Conservation (phyloP, 208 protist species). For the Wallacemonas collosoma region DNA sequence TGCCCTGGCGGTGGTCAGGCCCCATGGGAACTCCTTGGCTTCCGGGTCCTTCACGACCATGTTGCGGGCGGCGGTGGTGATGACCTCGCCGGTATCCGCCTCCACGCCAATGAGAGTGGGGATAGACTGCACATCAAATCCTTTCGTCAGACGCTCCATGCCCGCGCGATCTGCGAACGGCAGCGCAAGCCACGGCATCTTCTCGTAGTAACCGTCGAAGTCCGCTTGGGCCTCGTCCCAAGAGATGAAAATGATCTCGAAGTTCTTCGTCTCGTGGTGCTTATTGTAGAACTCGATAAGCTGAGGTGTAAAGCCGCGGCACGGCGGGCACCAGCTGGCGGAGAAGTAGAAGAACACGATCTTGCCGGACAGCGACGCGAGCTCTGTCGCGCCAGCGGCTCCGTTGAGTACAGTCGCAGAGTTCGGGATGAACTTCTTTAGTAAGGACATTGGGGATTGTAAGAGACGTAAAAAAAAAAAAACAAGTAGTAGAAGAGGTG, state of each 20-base stretch:
- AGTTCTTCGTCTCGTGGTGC: constrained; percentile 70
- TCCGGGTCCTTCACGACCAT: constrained; percentile 76
- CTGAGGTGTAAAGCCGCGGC: constrained; percentile 79
- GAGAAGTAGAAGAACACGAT: constrained; percentile 82
- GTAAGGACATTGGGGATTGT: constrained; percentile 2
- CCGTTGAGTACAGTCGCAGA: constrained; percentile 4
- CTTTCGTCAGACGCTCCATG: constrained; percentile 53
- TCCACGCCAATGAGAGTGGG: constrained; percentile 81
- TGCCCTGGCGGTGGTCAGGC: background rate
- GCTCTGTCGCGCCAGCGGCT: background rate
- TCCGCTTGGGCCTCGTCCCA: constrained; percentile 81
- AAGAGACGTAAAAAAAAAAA: constrained; percentile 12
- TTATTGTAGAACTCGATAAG: constrained; percentile 85
- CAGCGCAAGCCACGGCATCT: constrained; percentile 85
- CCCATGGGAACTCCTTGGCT: constrained; percentile 73
- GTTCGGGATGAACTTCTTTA: constrained; percentile 17
- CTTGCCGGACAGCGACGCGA: constrained; percentile 51
- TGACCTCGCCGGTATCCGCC: constrained; percentile 68
- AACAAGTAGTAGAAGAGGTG: constrained; percentile 4
- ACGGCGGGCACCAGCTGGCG: constrained; percentile 89
- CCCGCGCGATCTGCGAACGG: constrained; percentile 55
- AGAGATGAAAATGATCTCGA: constrained; percentile 81
- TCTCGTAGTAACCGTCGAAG: constrained; percentile 73
- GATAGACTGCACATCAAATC: constrained; percentile 75
- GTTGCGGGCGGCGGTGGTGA: constrained; percentile 56